These are phyloP conservation scores for Fusarium sp. DNA, from an alignment of 2,329 filamentous ascomycete genomes.

Conservation along the genomic window DNA sequence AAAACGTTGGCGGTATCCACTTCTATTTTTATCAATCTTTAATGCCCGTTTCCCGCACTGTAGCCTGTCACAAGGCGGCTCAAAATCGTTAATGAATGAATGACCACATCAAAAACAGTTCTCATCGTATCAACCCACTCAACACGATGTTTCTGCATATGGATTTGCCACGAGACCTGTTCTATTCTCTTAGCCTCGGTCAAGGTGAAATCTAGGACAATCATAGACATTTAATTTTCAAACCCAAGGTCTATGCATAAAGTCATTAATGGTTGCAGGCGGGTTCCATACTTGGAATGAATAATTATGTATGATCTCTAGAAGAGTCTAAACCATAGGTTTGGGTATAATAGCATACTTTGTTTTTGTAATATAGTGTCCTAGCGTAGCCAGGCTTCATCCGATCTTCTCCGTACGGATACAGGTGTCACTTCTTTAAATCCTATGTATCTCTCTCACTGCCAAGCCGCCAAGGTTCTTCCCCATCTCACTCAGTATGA, in stretches of 20 bases:
- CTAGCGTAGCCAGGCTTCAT: not conserved
- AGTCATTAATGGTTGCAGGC: not conserved
- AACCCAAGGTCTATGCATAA: not conserved
- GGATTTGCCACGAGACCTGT: not conserved
- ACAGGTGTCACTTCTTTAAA: not conserved
- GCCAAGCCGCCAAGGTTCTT: not conserved
- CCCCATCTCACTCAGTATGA: not conserved
- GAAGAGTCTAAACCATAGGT: not conserved
- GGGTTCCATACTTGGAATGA: not conserved
- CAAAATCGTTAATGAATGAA: constrained; percentile 10
- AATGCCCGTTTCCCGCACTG: constrained; percentile 13
- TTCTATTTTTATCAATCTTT: constrained; percentile 39
- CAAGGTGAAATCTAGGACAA: not conserved
- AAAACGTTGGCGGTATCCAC: constrained; percentile 7
- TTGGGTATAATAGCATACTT: not conserved
- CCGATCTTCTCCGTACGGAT: not conserved
- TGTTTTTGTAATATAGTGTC: not conserved
- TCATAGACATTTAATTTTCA: not conserved
- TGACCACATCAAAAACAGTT: not conserved
- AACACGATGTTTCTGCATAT: constrained; percentile 2
- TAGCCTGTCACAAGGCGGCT: constrained; percentile 21
- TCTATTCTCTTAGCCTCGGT: constrained; percentile 1
- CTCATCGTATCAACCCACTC: not conserved
- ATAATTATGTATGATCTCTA: not conserved
- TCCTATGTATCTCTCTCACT: not conserved